These are phyloP conservation scores for Luffa acutangula DNA, from an alignment of 306 rosid genomes.

Conservation along the genomic window DNA sequence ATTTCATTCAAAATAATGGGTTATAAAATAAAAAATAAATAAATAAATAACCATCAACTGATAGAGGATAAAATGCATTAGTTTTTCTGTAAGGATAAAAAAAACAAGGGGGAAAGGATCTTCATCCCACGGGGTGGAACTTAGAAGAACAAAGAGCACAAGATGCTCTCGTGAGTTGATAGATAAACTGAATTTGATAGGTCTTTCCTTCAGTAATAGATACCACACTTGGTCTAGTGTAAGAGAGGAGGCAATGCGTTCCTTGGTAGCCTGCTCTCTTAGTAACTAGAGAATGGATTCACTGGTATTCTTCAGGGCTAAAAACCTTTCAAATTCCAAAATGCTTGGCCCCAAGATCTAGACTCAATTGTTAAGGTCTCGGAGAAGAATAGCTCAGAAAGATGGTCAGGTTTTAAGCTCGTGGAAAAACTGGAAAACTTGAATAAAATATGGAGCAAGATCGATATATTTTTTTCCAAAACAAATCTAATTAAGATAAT, in stretches of 20 bases:
- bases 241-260: background rate
- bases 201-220: background rate
- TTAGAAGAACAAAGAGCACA: background rate
- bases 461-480: background rate
- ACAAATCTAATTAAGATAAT: background rate
- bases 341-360: background rate
- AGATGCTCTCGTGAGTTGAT: background rate
- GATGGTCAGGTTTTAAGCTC: background rate
- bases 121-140: background rate
- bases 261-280: background rate
- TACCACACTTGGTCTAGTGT: background rate
- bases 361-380: background rate
- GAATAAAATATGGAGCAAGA: background rate
- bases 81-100: background rate
- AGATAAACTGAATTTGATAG: background rate
- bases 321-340: background rate
- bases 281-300: background rate
- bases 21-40: too few relatives aligned
- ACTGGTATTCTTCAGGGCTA: background rate
- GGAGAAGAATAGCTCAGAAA: background rate
- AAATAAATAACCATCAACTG: background rate
- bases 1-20: background rate
- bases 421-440: background rate
- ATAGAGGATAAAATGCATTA: background rate
- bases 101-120: background rate